Evolutionary conservation across 2,329 filamentous ascomycete species (phyloP).

Genomic region (Dactylellina leptospora): DNA sequence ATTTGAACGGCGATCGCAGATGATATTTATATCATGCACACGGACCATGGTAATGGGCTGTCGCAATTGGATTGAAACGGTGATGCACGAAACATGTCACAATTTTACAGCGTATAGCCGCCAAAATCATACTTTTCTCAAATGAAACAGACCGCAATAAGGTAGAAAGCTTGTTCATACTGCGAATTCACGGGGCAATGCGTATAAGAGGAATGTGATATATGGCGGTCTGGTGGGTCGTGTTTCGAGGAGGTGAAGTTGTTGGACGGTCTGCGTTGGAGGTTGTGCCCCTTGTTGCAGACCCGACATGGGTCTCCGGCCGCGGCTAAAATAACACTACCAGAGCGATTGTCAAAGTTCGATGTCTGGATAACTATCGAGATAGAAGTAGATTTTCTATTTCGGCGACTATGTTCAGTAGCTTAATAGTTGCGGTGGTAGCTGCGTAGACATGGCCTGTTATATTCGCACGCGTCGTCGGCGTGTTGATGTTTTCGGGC

Average conservation of each 20-base stretch:
- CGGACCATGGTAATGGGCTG: background rate
- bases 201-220: background rate
- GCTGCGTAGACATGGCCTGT: no score
- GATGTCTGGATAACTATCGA: no score
- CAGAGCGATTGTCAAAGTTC: no score
- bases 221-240: constrained; percentile 6
- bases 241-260: constrained; percentile 35
- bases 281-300: constrained; percentile 40
- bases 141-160: constrained; percentile 22
- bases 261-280: constrained; percentile 45
- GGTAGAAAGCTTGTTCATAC: constrained; percentile 13
- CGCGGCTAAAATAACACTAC: no score
- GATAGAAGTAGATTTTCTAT: no score
- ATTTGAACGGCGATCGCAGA: background rate
- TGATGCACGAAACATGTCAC: constrained; percentile 25
- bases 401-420: no score
- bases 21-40: constrained; percentile 27
- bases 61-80: constrained; percentile 12
- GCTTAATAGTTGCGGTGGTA: no score
- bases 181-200: background rate
- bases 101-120: constrained; percentile 7
- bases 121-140: constrained; percentile 7
- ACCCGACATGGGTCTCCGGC: no score
- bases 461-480: no score
- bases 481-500: constrained; percentile 33